A percentile compares a stretch with the other conserved stretches of the same genome.
phyloP scores from a whole-genome alignment of 179 eudicot species.

The Spinacia oleracea region DNA sequence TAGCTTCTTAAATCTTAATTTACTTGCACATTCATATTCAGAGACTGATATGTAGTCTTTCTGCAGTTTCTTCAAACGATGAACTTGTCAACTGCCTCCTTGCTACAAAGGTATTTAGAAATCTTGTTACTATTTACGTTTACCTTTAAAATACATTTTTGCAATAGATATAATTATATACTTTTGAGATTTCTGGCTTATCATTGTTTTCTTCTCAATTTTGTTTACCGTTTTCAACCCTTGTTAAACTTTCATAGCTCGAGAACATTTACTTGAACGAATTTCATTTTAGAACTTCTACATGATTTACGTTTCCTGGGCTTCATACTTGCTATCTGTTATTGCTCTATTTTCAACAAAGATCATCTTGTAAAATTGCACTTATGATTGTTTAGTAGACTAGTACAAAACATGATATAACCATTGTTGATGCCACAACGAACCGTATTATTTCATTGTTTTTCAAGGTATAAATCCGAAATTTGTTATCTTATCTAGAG shows the following conservation, averaged over 20 bases:
- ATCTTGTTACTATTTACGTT: neutral
- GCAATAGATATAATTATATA: neutral
- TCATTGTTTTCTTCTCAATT: too few relatives aligned
- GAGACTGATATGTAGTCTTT: constrained; percentile 18
- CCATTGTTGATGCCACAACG: constrained; percentile 68
- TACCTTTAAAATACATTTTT: neutral
- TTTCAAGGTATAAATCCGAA: constrained; percentile 55
- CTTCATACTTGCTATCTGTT: too few relatives aligned
- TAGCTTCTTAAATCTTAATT: constrained; percentile 11
- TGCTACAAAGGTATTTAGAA: constrained; percentile 59
- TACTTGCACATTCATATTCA: neutral
- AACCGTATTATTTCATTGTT: constrained; percentile 65
- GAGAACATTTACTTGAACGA: neutral
- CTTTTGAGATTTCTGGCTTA: too few relatives aligned
- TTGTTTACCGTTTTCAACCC: too few relatives aligned
- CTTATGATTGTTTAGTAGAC: constrained; percentile 38
- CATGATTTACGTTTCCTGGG: neutral
- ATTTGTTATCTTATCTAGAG: neutral
- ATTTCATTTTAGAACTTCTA: neutral
- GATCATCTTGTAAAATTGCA: too few relatives aligned
- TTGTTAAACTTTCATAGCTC: too few relatives aligned
- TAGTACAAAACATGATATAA: constrained; percentile 67
- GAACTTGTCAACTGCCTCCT: constrained; percentile 76
- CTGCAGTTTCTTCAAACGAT: constrained; percentile 68
- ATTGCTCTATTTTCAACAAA: neutral